These are phyloP conservation scores for Aotearoamyces nothofagi DNA, from an alignment of 2,329 filamentous ascomycete genomes.

Conservation along the genomic window DNA sequence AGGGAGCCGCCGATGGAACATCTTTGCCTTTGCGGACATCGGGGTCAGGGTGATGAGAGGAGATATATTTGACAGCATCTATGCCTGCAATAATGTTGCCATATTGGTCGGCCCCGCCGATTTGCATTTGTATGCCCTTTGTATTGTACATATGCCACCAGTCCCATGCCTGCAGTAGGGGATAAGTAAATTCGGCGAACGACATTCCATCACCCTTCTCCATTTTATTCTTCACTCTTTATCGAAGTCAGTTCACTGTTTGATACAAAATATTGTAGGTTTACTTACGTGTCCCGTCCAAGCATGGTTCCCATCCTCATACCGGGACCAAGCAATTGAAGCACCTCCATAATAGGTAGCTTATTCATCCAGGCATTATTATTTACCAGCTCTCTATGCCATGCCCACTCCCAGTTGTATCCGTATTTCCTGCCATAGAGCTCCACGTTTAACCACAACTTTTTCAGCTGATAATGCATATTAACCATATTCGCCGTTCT, in stretches of 20 bases:
- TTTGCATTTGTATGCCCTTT: constrained; percentile 62
- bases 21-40: constrained; percentile 25
- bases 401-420: constrained; percentile 48
- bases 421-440: constrained; percentile 48
- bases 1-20: constrained; percentile 31
- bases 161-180: constrained; percentile 88
- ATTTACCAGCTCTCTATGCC: constrained; percentile 55
- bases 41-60: constrained; percentile 36
- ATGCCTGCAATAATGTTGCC: constrained; percentile 90
- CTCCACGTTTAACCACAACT: constrained; percentile 62
- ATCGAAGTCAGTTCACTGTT: constrained; percentile 9
- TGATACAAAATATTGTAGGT: too few relatives aligned
- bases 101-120: constrained; percentile 90
- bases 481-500: constrained; percentile 49
- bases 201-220: constrained; percentile 85
- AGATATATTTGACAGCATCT: constrained; percentile 66
- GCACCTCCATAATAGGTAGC: constrained; percentile 56
- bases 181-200: constrained; percentile 84
- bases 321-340: constrained; percentile 56
- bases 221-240: constrained; percentile 61
- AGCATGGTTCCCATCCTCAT: constrained; percentile 79
- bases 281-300: constrained; percentile 65
- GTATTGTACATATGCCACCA: constrained; percentile 77
- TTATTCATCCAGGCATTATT: constrained; percentile 75
- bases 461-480: constrained; percentile 55